Conservation (phyloP, 2,329 filamentous ascomycete genomes). For the Ceratocystiopsis sp. region DNA sequence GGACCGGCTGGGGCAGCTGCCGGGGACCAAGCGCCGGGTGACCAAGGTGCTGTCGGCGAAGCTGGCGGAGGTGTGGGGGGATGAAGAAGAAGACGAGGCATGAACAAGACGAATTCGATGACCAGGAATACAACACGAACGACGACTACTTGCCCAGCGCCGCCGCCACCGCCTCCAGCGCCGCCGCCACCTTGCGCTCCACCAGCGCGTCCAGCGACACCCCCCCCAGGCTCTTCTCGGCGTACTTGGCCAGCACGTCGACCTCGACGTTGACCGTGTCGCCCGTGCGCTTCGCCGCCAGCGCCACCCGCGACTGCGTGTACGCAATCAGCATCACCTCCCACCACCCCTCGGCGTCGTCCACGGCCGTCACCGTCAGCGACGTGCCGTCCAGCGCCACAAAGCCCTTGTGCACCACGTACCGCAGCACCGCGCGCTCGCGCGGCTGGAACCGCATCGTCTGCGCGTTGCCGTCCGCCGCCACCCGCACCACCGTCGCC, state of each 20-base stretch:
- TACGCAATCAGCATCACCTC: conserved; percentile 98
- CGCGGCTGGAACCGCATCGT: conserved; percentile 66
- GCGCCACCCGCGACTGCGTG: conserved; percentile 81
- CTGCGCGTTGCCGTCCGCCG: conserved; percentile 74
- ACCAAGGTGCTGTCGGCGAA: conserved; percentile 47
- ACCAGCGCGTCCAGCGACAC: conserved; percentile 61
- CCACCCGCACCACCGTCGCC: conserved; percentile 55
- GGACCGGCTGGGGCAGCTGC: conserved; percentile 34
- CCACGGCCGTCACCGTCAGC: conserved; percentile 74
- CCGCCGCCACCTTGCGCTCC: conserved; percentile 56
- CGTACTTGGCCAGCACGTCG: conserved; percentile 73
- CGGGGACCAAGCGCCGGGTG: conserved; percentile 51
- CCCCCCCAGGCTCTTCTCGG: conserved; percentile 74
- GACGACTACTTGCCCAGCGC: conserved; percentile 5
- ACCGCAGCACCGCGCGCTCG: conserved; percentile 51
- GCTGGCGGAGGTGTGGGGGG: conserved; percentile 57
- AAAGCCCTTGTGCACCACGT: conserved; percentile 93
- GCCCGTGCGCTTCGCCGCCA: conserved; percentile 59
- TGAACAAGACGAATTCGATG: too few species aligned
- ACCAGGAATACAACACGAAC: too few species aligned
- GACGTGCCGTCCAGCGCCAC: conserved; percentile 89
- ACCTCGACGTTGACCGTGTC: conserved; percentile 86
- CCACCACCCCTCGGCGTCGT: conserved; percentile 66
- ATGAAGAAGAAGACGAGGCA: conserved; percentile 18
- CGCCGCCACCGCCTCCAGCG: conserved; percentile 25